Evolutionary conservation across 306 rosid species (phyloP), one percentile per base, ranked within the genome.

Genomic region (Cucumis melo): DNA sequence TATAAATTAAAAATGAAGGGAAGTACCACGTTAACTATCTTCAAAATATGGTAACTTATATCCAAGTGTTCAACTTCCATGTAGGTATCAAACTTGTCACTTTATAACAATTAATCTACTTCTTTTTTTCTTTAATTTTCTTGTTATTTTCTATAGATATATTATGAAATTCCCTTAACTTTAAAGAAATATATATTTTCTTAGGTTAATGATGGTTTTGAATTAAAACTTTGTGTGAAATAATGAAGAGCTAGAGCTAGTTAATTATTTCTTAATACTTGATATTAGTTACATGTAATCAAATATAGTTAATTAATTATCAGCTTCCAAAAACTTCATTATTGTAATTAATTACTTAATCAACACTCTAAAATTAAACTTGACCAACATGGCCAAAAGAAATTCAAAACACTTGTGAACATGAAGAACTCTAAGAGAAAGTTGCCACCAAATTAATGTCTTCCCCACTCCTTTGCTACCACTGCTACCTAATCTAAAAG

Each of bases 351-450:
- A 13, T 92, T 86, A 82, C 98, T 90, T 92, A 60, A 80, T 81
- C 51, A 73, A 71, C 89, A 92, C 98, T 92, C 93, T 87, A 92
- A 88, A 92, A 84, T 87, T 86, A 84, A 88, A 82, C 88, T 39
- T 75, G 92, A 92, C 96, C 97, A 81, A 79, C 71, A 63, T 24
- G 16, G 86, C 29, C 60, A 27, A 62, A 68, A 12, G 16, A 32
- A 3, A 19, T 38, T 48, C 27, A 15, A 15, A 7, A 24, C 59
- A 48, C 41, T 72, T 72, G 58, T 50, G 60, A 24, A 46, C 13
- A 17, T 53, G 44, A 6, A 16, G 51, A 24, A 73, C 59, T 73
- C n/a, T 21, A 73, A 73, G 19, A 41, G 19, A 38, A 8, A 66
- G 16, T 41, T 41, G 34, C 73, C 34, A 66, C 73, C 73, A 39